Percentiles rank a stretch among this genome's conserved stretches.
phyloP scores from a whole-genome alignment of 371 early-diverging fungal species.

The Mortierella polycephala region DNA sequence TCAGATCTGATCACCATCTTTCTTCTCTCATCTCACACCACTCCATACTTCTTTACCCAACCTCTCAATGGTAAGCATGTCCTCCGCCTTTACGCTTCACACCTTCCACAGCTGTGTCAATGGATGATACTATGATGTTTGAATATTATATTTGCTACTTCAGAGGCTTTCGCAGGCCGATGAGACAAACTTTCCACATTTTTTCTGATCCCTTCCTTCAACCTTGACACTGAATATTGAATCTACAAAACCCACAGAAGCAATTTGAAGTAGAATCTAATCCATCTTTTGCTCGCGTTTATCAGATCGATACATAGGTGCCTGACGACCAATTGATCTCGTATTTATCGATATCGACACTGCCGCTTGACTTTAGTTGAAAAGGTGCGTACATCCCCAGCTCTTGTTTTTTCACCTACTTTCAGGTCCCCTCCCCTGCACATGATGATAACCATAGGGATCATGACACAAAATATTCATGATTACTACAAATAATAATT shows the following conservation, averaged over 20 bases:
- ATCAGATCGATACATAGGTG: neutral
- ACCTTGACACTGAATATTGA: neutral
- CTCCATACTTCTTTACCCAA: neutral
- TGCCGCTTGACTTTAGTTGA: neutral
- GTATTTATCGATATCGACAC: neutral
- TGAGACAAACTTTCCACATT: conserved; percentile 54
- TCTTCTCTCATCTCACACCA: neutral
- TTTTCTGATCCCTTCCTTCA: conserved; percentile 16
- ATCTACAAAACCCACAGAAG: neutral
- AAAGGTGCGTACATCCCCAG: conserved; percentile 12
- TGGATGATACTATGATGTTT: conserved; percentile 35
- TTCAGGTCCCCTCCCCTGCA: conserved; percentile 8
- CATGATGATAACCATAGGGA: conserved; percentile 38
- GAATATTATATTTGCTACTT: conserved; percentile 55
- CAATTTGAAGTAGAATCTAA: neutral
- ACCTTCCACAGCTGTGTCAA: neutral
- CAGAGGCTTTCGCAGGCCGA: conserved; percentile 53
- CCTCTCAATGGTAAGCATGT: neutral
- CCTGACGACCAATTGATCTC: neutral
- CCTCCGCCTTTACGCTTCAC: no score
- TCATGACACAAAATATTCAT: conserved; percentile 32
- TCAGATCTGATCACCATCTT: conserved; percentile 14
- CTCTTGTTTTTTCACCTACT: neutral
- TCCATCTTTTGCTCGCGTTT: neutral
- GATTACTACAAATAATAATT: conserved; percentile 37